These are phyloP conservation scores for Fusarium lateritium DNA, from an alignment of 2,329 filamentous ascomycete species.

Conservation along the genomic window DNA sequence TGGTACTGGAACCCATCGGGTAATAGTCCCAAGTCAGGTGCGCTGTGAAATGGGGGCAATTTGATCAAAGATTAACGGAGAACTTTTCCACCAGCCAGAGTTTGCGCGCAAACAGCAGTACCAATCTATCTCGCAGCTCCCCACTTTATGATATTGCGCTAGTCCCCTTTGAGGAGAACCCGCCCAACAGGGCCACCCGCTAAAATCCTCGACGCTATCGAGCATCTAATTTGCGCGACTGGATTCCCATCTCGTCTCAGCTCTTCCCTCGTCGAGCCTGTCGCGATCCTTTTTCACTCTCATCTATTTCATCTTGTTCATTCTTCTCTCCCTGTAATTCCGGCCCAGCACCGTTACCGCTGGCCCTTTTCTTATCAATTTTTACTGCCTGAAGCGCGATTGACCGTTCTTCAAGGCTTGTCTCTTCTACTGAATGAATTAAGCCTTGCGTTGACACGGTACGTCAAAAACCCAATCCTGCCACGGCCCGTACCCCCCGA, in stretches of 20 bases:
- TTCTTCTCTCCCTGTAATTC: slow-evolving; percentile 37
- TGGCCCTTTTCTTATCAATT: slow-evolving; percentile 23
- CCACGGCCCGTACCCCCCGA: slow-evolving; percentile 33
- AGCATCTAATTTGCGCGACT: slow-evolving; percentile 53
- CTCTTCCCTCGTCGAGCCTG: slow-evolving; percentile 42
- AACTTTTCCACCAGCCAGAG: neutral
- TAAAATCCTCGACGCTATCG: slow-evolving; percentile 50
- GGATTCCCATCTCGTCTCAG: slow-evolving; percentile 47
- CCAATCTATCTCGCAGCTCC: slow-evolving; percentile 48
- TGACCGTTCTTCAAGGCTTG: slow-evolving; percentile 22
- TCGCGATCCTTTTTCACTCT: slow-evolving; percentile 49
- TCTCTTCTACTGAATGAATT: slow-evolving; percentile 40
- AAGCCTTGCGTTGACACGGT: slow-evolving; percentile 48
- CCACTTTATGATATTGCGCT: slow-evolving; percentile 37
- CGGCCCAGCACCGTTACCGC: slow-evolving; percentile 34
- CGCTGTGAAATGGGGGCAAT: slow-evolving; percentile 42
- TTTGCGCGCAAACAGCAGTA: slow-evolving; percentile 13
- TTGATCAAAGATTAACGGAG: slow-evolving; percentile 29
- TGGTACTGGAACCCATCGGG: slow-evolving; percentile 35
- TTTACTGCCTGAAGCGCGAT: slow-evolving; percentile 33
- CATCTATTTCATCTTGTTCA: slow-evolving; percentile 40
- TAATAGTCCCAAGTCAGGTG: slow-evolving; percentile 44
- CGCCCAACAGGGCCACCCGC: slow-evolving; percentile 47
- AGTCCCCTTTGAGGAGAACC: slow-evolving; percentile 36
- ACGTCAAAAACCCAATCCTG: slow-evolving; percentile 37